These are phyloP conservation scores for Leccinellum luteum DNA, from an alignment of 768 basidiomycete species.

Conservation along the genomic window DNA sequence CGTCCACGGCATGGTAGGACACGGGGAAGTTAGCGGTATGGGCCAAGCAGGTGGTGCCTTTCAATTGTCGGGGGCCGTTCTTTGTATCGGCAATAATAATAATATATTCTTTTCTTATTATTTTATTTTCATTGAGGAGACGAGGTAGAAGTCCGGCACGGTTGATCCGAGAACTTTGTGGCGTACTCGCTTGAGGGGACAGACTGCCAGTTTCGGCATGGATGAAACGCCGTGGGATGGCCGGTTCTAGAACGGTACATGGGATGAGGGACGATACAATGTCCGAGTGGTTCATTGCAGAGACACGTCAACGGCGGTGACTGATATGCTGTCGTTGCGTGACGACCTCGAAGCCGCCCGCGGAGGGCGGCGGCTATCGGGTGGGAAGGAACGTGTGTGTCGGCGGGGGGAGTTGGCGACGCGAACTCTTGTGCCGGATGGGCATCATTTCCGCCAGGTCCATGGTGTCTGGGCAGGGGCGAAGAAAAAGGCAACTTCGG, in stretches of 20 bases:
- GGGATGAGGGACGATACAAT: not conserved
- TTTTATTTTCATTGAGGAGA: not conserved
- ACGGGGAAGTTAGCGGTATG: not conserved
- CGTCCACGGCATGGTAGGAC: not conserved
- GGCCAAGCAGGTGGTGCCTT: not conserved
- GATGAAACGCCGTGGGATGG: constrained; percentile 10
- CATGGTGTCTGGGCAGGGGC: not conserved
- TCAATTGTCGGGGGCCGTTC: not conserved
- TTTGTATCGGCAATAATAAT: not conserved
- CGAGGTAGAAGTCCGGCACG: not conserved
- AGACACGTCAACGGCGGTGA: constrained; percentile 5
- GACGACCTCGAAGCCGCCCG: constrained; percentile 16
- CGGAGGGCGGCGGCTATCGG: constrained; percentile 11
- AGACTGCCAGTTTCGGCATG: constrained; percentile 6
- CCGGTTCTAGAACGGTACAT: not conserved
- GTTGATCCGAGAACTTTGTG: not conserved
- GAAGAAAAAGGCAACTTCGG: not conserved
- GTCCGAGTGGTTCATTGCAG: not conserved
- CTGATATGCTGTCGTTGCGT: constrained; percentile 12
- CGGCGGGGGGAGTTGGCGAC: not conserved
- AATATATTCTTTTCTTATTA: too few species aligned
- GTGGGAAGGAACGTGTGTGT: not conserved
- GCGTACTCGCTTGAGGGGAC: not conserved
- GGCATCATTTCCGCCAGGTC: constrained; percentile 15
- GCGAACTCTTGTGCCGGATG: not conserved